A percentile compares a stretch with the other conserved stretches of the same genome.
phyloP scores from a whole-genome alignment of 202 grass and related monocot genomes.

The Elaeis oleifera region DNA sequence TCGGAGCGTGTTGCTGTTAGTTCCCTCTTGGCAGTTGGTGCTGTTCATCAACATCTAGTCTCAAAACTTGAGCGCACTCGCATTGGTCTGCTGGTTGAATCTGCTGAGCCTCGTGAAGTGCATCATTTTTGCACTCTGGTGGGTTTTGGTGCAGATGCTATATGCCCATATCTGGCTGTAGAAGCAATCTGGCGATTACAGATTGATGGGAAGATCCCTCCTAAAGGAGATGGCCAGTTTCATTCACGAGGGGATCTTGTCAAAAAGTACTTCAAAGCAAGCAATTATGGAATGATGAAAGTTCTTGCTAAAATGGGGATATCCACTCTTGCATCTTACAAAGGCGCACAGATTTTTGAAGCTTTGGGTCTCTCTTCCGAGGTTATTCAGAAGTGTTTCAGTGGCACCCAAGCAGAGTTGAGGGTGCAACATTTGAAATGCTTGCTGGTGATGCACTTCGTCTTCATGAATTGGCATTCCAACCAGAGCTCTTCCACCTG shows the following conservation, averaged over 20 bases:
- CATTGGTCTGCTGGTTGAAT: conserved; percentile 72
- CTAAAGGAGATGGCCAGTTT: conserved; percentile 35
- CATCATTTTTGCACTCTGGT: conserved; percentile 95
- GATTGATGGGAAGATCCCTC: conserved; percentile 82
- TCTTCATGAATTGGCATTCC: conserved; percentile 85
- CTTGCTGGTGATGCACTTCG: conserved; percentile 77
- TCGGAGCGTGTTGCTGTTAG: conserved; percentile 69
- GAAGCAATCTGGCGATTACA: conserved; percentile 93
- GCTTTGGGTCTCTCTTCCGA: conserved; percentile 81
- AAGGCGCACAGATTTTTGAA: conserved; percentile 99
- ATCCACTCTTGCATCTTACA: conserved; percentile 97
- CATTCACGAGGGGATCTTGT: conserved; percentile 62
- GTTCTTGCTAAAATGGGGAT: conserved; percentile 99
- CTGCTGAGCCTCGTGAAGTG: conserved; percentile 95
- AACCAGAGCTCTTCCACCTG: conserved; percentile 51
- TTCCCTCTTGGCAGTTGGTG: conserved; percentile 91
- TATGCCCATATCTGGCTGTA: conserved; percentile 85
- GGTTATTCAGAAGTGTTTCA: conserved; percentile 83
- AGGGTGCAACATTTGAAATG: conserved; percentile 94
- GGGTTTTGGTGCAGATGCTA: conserved; percentile 91
- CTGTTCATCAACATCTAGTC: conserved; percentile 96
- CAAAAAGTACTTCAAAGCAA: conserved; percentile 80
- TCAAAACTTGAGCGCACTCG: conserved; percentile 80
- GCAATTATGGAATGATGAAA: conserved; percentile 96
- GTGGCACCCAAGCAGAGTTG: conserved; percentile 85